Base-by-base conservation (phyloP, 805 yeast genomes). In the Teunomyces tritomae region DNA sequence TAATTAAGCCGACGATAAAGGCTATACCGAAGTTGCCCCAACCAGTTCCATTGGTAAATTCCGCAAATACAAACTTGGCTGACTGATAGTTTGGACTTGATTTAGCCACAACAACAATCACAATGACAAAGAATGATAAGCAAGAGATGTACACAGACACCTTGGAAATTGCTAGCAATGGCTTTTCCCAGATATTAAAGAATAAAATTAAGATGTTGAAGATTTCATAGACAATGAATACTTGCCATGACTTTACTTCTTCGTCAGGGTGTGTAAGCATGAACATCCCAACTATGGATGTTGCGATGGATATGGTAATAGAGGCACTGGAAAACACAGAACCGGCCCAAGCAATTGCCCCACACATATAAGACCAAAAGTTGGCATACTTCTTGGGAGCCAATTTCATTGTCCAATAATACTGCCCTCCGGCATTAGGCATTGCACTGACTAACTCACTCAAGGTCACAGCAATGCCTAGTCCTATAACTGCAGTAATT, bases 331-430 rank as follows among this genome's bases (percentile, higher is more conserved):
- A 80, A 62, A 83, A 83, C 13, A 83, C 67, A 2, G 85, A 62
- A 8, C 87, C 86, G 29, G 79, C 76, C 77, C 82, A 79, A 32
- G 84, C 84, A 51, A 79, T 71, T 14, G 83, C 73, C n/a, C 86
- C 87, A 52, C 86, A 79, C 65, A 74, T 53, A 56, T 76, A 83
- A 2, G 86, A 81, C 36, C 74, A 70, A 48, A 80, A 77, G 17
- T 72, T 61, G 9, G 79, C 73, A 45, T 68, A 66, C 47, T 67
- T 68, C 32, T 71, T 72, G 8, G 83, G 84, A 6, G 83, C 80
- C 45, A 80, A 61, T 36, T 76, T 71, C 62, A 73, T 69, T 5
- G 83, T 77, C 85, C 85, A 81, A 49, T 75, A 79, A 57, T 78
- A 78, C 53, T 78, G 83, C 20, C 84, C 84, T 46, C 83, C 83